These are phyloP conservation scores for Penicillium sumatraense DNA, from an alignment of 2,329 filamentous ascomycete species.

Conservation along the genomic window DNA sequence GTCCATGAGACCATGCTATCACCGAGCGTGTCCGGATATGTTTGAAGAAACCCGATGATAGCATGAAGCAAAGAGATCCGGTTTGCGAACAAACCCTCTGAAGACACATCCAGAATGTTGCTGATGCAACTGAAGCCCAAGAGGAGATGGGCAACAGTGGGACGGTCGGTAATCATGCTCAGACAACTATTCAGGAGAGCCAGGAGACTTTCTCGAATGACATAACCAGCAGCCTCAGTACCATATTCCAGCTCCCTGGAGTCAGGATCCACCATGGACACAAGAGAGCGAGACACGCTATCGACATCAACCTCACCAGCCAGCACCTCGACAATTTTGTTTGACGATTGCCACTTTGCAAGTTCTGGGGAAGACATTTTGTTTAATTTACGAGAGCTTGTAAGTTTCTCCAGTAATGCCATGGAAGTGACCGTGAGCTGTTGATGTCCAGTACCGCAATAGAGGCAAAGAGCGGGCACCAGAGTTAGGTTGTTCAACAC, in stretches of 20 bases:
- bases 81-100: slow-evolving; percentile 71
- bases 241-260: slow-evolving; percentile 75
- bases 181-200: slow-evolving; percentile 85
- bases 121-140: slow-evolving; percentile 83
- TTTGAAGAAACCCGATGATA: slow-evolving; percentile 72
- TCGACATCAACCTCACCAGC: slow-evolving; percentile 80
- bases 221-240: slow-evolving; percentile 71
- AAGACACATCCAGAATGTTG: slow-evolving; percentile 69
- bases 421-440: slow-evolving; percentile 80
- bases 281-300: slow-evolving; percentile 75
- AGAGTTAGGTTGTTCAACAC: slow-evolving; percentile 79
- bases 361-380: slow-evolving; percentile 68
- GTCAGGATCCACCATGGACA: slow-evolving; percentile 67
- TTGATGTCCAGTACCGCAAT: slow-evolving; percentile 82
- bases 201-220: slow-evolving; percentile 81
- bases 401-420: slow-evolving; percentile 81
- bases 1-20: slow-evolving; percentile 69
- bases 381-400: slow-evolving; percentile 79
- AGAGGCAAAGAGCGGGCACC: slow-evolving; percentile 81
- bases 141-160: slow-evolving; percentile 87
- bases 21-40: slow-evolving; percentile 68
- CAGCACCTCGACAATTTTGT: slow-evolving; percentile 86
- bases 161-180: slow-evolving; percentile 72
- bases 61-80: slow-evolving; percentile 82
- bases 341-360: slow-evolving; percentile 67